phyloP scores from a whole-genome alignment of 2,329 filamentous ascomycete genomes.

The Thielaviopsis euricoi region DNA sequence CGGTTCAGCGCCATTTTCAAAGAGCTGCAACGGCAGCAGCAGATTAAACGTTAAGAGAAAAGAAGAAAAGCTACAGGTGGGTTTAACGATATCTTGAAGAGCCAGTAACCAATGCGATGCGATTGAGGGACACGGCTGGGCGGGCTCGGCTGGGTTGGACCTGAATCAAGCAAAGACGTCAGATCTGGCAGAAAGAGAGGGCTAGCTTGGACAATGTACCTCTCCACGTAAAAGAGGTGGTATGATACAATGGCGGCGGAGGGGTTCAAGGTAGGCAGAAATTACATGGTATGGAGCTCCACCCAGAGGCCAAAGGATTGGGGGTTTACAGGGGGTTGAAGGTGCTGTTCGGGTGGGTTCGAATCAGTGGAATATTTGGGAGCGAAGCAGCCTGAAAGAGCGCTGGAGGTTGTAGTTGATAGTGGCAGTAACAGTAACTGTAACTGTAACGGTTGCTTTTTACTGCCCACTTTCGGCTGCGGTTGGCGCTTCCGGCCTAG shows the following conservation, averaged over 20 bases:
- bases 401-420: no score
- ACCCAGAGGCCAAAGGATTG: not conserved
- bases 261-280: no score
- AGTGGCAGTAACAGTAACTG: no score
- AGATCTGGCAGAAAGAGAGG: not conserved
- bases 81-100: not conserved
- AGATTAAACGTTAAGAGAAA: not conserved
- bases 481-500: no score
- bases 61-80: not conserved
- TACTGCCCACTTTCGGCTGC: no score
- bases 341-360: no score
- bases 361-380: no score
- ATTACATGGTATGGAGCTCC: not conserved
- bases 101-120: not conserved
- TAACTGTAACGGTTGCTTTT: no score
- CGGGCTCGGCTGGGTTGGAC: no score
- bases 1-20: constrained; percentile 53
- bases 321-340: no score
- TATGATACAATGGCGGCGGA: not conserved
- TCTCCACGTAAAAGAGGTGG: not conserved
- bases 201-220: not conserved
- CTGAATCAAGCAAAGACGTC: not conserved
- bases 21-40: not conserved
- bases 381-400: no score
- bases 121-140: not conserved